Evolutionary conservation across 108 stramenopile species (phyloP).

Genomic region (Pseudonitzschia pungens): DNA sequence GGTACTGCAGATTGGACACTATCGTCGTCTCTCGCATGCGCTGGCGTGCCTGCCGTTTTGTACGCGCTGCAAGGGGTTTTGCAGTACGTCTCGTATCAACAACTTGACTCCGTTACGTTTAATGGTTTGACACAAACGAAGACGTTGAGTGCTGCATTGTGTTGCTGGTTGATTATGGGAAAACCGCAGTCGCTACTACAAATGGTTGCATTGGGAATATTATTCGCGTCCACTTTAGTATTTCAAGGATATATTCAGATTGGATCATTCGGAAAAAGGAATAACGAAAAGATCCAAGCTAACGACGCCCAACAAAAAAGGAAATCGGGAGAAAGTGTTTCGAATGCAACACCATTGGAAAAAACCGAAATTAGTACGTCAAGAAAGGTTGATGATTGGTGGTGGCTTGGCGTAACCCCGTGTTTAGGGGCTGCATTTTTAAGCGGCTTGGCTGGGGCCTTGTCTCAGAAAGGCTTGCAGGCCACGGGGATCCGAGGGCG

Average conservation of each 20-base stretch:
- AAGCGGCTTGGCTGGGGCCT: constrained; percentile 82
- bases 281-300: not conserved
- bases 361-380: constrained; percentile 14
- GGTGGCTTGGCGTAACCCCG: constrained; percentile 58
- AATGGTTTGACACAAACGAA: constrained; percentile 88
- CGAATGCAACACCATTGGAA: not conserved
- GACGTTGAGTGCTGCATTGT: constrained; percentile 87
- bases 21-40: constrained; percentile 48
- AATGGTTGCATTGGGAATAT: constrained; percentile 70
- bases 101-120: constrained; percentile 84
- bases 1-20: constrained; percentile 47
- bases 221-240: constrained; percentile 69
- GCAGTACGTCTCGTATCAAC: constrained; percentile 73
- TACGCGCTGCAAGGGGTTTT: constrained; percentile 86
- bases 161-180: constrained; percentile 86
- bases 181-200: constrained; percentile 72
- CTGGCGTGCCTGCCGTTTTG: constrained; percentile 81
- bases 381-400: constrained; percentile 7
- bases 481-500: constrained; percentile 51
- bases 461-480: constrained; percentile 86
- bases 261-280: constrained; percentile 32
- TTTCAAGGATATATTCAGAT: constrained; percentile 53
- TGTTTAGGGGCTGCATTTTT: constrained; percentile 71
- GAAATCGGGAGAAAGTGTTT: not conserved
- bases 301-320: not conserved